A percentile compares a stretch with the other conserved stretches of the same genome.
Evolutionary conservation across 257 asterid species (phyloP).

Genomic region (Catharanthus roseus): DNA sequence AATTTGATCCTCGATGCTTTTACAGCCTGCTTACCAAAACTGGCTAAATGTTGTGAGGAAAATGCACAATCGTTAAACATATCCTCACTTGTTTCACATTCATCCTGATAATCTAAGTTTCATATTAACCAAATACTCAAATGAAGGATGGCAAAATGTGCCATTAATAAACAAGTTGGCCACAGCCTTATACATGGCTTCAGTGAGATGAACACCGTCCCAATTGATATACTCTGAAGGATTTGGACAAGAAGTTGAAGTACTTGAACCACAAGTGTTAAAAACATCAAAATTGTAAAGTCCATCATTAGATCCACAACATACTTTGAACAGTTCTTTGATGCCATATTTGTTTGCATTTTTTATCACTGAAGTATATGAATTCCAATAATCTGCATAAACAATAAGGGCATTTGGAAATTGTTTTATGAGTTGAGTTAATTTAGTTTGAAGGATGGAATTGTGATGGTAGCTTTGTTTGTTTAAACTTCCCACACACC

Average conservation of each 20-base stretch:
- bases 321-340: constrained; percentile 48
- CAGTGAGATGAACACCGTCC: constrained; percentile 95
- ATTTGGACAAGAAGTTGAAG: constrained; percentile 39
- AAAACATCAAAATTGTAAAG: constrained; percentile 48
- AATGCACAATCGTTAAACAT: no score
- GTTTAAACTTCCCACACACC: constrained; percentile 51
- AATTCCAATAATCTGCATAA: constrained; percentile 61
- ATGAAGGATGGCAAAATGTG: constrained; percentile 44
- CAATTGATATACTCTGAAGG: constrained; percentile 69
- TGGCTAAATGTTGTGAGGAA: no score
- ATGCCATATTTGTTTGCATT: constrained; percentile 41
- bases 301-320: constrained; percentile 65
- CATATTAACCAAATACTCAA: constrained; percentile 36
- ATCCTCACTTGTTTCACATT: no score
- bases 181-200: constrained; percentile 66
- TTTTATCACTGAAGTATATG: constrained; percentile 39
- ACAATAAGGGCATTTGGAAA: constrained; percentile 48
- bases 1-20: no score
- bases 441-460: constrained; percentile 38
- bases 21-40: no score
- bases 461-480: constrained; percentile 50
- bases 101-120: constrained; percentile 26
- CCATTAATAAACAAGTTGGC: constrained; percentile 47
- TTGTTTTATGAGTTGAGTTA: constrained; percentile 30
- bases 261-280: constrained; percentile 57